These are phyloP conservation scores for Myxozyma vanderwaltii DNA, from an alignment of 805 yeast species.

Conservation along the genomic window DNA sequence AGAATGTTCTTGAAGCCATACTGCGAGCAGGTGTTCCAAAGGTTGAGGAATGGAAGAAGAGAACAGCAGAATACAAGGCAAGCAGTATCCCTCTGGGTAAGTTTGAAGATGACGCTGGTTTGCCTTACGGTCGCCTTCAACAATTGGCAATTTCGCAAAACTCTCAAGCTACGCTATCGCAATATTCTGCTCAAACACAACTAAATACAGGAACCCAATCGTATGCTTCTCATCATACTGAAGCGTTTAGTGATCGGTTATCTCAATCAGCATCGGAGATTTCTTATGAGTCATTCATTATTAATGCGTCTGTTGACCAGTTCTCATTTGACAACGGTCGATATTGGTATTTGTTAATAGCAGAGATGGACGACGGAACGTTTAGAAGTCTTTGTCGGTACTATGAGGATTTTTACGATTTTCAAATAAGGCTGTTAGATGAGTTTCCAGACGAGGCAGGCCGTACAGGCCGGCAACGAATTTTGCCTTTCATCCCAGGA, in stretches of 20 bases:
- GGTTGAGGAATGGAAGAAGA: constrained; percentile 93
- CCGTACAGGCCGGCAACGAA: constrained; percentile 72
- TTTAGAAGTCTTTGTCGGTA: constrained; percentile 75
- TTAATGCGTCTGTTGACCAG: constrained; percentile 75
- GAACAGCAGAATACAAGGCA: constrained; percentile 90
- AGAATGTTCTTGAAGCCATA: constrained; percentile 61
- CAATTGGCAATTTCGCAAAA: constrained; percentile 21
- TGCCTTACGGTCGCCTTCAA: constrained; percentile 24
- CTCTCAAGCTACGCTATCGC: constrained; percentile 1
- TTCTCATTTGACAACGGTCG: constrained; percentile 81
- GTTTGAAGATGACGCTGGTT: constrained; percentile 46
- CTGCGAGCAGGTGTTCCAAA: constrained; percentile 75
- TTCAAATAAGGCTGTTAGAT: constrained; percentile 80
- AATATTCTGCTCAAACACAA: constrained; percentile 4
- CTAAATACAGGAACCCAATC: constrained; percentile 1
- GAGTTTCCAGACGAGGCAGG: constrained; percentile 93
- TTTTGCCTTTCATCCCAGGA: constrained; percentile 93
- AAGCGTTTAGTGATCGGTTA: constrained; percentile 4
- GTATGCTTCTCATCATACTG: constrained; percentile 13
- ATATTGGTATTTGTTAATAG: constrained; percentile 80
- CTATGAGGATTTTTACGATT: constrained; percentile 94
- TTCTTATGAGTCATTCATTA: constrained; percentile 43
- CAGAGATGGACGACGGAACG: constrained; percentile 67
- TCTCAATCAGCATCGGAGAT: constrained; percentile 16
- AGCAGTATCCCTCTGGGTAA: constrained; percentile 74